Base-by-base conservation (phyloP, 805 yeast genomes). In the Candida stauntonica region DNA sequence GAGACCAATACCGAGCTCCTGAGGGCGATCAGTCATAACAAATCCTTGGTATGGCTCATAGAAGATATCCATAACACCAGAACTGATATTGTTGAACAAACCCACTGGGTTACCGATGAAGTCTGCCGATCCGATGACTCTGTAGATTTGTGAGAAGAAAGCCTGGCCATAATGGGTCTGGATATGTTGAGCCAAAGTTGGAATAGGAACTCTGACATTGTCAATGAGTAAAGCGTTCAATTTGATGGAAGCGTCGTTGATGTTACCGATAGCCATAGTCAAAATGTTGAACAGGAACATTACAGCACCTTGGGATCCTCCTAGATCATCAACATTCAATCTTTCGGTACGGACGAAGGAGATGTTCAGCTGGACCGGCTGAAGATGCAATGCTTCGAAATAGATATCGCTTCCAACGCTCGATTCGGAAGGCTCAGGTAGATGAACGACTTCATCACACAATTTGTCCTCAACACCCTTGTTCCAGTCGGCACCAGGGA, bases 1-100 rank as follows among this genome's bases (percentile, higher is more conserved):
- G 31, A 93, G 61, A 3, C 96, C 94, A 42, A 93, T 85, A 29
- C 99, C 98, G 28, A 93, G 66, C 51, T 94, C 99, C 55, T 86
- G 95, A 1, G 99, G 99, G 27, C 97, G 68, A 60, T 93, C 99
- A 46, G 84, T 91, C 75, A 93, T 77, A 34, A 91, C 77, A 51
- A 86, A 86, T 0, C 99, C 99, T 57, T 88, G 93, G 54, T 91
- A 93, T 3, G 99, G 99, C 57, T 91, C 98, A 57, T 93, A 93
- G 60, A 93, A 93, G 15, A 93, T 83, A 60, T 93, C 99, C 76
- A 88, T 75, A 9, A 93, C 93, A 36, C 99, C 99, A 0, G 97
- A 87, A 41, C 95, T 81, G 41, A 93, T 68, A 50, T 88, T 89
- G 58, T 86, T 93, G 67, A 93, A 93, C 45, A 93, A 66, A 1